Base-by-base conservation (phyloP, 176 grass and related monocot genomes). In the Carex myosuroides region DNA sequence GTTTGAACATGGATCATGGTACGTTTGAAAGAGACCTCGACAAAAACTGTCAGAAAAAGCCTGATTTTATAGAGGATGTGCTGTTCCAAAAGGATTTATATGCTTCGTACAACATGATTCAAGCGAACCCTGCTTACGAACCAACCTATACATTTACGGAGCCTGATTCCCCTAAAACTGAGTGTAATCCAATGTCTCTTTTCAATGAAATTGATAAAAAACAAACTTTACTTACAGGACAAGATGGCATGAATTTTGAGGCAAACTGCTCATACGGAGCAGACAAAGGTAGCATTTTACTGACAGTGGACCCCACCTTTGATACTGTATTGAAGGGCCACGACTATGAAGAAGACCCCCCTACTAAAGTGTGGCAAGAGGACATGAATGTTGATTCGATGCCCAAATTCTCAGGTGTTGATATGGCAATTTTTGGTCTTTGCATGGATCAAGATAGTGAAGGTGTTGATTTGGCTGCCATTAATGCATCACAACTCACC, bases 21-120 rank as follows among this genome's bases (percentile, higher is more conserved):
- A 42, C 37, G 17, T 8, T 20, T 20, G 17, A 70, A 13, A 42
- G 37, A 44, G 35, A 18, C 14, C 67, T 41, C 33, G 32, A 42
- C 67, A 37, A 42, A 70, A 70, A 70, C 10, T 70, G 67, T 70
- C 4, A 18, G 67, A 44, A 41, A 9, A 70, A 20, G 37, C 16
- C 67, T 70, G 67, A 70, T 70, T 70, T 70, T 6, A 70, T 70
- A 41, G 67, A 70, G 16, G 67, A 70, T 70, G 67, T 70, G 17
- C 37, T 70, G 67, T 44, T 70, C 17, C 67, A 70, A 18, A 70
- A 70, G 42, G 35, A 70, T 20, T 41, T 70, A 17, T 70, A 44
- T 44, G 35, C 37, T 41, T 70, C 67, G 3, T 70, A 70, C 17
- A 42, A 42, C 18, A 41, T 44, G 13, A 70, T 70, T 20, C 16